phyloP scores from a whole-genome alignment of 2,329 filamentous ascomycete genomes.

The Sporothrix pallida region DNA sequence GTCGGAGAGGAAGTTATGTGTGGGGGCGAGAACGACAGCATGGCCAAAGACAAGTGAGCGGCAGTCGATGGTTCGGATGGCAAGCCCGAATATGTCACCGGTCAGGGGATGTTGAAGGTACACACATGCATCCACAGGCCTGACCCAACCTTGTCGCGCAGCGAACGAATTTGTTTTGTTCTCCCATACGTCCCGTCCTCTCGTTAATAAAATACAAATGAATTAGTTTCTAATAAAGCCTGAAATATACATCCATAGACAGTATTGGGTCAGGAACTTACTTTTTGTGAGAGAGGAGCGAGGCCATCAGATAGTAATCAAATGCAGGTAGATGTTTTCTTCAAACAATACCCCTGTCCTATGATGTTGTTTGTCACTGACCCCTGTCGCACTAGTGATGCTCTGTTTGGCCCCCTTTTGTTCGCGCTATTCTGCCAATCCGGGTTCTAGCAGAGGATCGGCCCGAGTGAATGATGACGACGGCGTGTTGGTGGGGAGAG shows the following conservation, averaged over 20 bases:
- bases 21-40: background rate
- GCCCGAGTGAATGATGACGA: background rate
- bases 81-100: background rate
- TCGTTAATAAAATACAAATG: no score
- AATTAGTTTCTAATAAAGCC: no score
- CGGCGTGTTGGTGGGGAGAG: conserved; percentile 3
- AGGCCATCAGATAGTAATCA: background rate
- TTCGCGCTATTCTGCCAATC: conserved; percentile 8
- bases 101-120: background rate
- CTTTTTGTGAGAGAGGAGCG: background rate
- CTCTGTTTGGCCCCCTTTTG: background rate
- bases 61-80: background rate
- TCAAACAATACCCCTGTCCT: background rate
- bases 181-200: no score
- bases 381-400: background rate
- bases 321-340: background rate
- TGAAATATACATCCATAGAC: no score
- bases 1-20: background rate
- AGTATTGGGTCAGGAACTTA: no score
- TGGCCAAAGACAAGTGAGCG: background rate
- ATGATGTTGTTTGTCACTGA: background rate
- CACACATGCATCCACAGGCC: background rate
- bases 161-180: background rate
- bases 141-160: no score
- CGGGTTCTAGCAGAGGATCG: background rate